Base-by-base conservation (phyloP, 306 rosid genomes). In the Oxytropis ochrocephala region DNA sequence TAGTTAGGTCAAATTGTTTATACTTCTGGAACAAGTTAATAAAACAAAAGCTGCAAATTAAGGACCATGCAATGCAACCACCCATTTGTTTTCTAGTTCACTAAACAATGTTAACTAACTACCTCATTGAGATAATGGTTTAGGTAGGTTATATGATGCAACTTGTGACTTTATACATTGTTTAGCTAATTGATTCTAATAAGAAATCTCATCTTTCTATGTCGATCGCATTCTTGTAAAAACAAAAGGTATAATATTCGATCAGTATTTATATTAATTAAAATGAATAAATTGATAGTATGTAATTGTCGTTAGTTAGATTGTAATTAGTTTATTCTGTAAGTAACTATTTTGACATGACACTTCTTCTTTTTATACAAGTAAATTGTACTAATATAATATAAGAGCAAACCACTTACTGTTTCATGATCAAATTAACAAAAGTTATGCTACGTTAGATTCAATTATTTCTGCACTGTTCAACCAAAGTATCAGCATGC, bases 21-120 rank as follows among this genome's bases (percentile, higher is more conserved):
- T 76, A 42, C 85, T 82, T 89, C 38, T 54, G 55, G 72, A 71
- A 75, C 83, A 86, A 81, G 90, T 76, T 49, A 79, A 5, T 33
- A 19, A 74, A 32, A 70, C 36, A 30, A 70, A 76, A 72, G 74
- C 19, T 38, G 42, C 35, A 61, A 33, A 51, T n/a, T n/a, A n/a
- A n/a, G n/a, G n/a, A n/a, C n/a, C n/a, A 17, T 36, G 78, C 65
- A 24, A 74, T 70, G 81, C 69, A 84, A 81, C 88, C 70, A 84
- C 84, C 44, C 85, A 27, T 57, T 74, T 68, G 66, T 41, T 50
- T 71, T 78, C 44, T 74, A 58, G 59, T 58, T 46, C 54, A 36
- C 59, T 75, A 38, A 69, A 64, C 29, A 38, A 68, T 1, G 29
- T 24, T 24, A 24, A 24, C 29, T 24, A 24, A 58, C 54, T 49